Conservation (phyloP, 2,329 filamentous ascomycete species). For the Cladosporium cucumerinum region DNA sequence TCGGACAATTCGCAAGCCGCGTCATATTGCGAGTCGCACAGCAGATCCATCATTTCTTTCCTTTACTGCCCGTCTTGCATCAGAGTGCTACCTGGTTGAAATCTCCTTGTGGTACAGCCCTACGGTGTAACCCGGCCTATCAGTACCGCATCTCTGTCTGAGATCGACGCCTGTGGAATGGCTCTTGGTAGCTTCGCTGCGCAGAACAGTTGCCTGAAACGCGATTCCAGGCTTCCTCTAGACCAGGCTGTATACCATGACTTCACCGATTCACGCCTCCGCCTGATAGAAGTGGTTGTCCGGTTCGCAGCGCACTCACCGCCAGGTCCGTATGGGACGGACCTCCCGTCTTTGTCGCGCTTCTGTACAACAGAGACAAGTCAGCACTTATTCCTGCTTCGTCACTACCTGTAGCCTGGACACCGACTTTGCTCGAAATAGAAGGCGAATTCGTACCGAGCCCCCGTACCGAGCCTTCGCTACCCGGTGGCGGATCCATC, state of each 20-base stretch:
- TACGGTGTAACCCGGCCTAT: background rate
- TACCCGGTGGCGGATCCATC: background rate
- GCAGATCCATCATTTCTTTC: background rate
- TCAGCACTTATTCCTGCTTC: background rate
- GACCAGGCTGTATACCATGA: background rate
- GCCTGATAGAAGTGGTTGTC: background rate
- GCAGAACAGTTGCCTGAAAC: background rate
- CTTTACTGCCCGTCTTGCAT: background rate
- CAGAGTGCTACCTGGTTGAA: background rate
- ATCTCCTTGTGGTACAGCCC: background rate
- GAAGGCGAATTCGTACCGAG: background rate
- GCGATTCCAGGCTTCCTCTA: background rate
- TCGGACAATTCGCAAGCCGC: constrained; percentile 5
- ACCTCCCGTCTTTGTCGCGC: background rate
- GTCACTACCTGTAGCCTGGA: background rate
- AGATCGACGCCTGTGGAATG: background rate
- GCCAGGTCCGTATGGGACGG: background rate
- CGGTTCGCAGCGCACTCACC: background rate
- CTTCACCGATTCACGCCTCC: background rate
- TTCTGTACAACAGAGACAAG: background rate
- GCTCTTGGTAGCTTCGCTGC: constrained; percentile 1
- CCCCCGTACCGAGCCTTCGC: background rate
- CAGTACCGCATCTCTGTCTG: background rate
- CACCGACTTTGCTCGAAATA: background rate
- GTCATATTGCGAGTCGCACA: constrained; percentile 1